These are phyloP conservation scores for Colletotrichum lindemuthianum DNA, from an alignment of 2,329 filamentous ascomycete genomes.

Conservation along the genomic window DNA sequence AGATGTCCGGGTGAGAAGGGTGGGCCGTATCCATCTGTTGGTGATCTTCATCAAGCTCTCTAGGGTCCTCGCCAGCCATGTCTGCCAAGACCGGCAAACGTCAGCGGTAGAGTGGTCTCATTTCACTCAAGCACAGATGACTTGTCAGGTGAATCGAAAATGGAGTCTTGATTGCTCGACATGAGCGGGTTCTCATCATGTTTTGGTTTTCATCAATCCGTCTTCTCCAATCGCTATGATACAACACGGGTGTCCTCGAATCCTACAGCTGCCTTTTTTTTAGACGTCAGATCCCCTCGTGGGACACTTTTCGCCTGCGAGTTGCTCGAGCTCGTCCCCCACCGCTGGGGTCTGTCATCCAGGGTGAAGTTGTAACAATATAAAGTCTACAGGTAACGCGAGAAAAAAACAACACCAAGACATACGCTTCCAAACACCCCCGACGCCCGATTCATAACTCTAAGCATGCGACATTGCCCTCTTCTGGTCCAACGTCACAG, in stretches of 20 bases:
- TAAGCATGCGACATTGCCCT: conserved; percentile 33
- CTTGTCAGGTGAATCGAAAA: conserved; percentile 1
- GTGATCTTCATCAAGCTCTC: conserved; percentile 19
- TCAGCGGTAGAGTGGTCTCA: not conserved
- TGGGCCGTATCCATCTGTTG: conserved; percentile 20
- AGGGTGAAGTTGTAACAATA: conserved; percentile 34
- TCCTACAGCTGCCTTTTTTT: conserved; percentile 34
- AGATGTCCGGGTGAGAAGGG: conserved; percentile 15
- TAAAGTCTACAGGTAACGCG: conserved; percentile 31
- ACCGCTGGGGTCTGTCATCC: conserved; percentile 16
- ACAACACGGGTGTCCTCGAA: conserved; percentile 35
- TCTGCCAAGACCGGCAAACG: conserved; percentile 10
- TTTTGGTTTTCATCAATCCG: conserved; percentile 32
- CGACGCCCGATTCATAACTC: conserved; percentile 36
- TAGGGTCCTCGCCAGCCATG: not conserved
- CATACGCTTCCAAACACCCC: conserved; percentile 35
- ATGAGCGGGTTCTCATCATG: conserved; percentile 29
- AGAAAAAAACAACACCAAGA: conserved; percentile 22
- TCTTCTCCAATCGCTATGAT: conserved; percentile 36
- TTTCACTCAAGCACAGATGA: not conserved
- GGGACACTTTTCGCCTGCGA: conserved; percentile 10
- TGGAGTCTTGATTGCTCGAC: conserved; percentile 19
- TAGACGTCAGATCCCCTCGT: conserved; percentile 18
- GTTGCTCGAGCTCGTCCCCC: conserved; percentile 27
- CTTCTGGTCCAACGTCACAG: conserved; percentile 29